Evolutionary conservation across 73 alveolate species (phyloP).

Genomic region (Blepharisma stoltei): DNA sequence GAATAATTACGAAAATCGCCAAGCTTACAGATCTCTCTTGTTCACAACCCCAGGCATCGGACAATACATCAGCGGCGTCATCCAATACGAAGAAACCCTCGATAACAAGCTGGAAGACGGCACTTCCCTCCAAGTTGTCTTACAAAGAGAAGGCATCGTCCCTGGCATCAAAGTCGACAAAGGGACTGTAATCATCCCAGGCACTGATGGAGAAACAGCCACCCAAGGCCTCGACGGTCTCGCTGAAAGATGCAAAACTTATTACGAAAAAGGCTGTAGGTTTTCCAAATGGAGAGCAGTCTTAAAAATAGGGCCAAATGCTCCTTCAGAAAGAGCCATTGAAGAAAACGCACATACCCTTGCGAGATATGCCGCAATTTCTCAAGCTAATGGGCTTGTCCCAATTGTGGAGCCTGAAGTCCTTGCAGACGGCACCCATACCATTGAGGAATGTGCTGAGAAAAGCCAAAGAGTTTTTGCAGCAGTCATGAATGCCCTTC

Average conservation of each 20-base stretch:
- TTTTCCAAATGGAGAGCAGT: conserved; percentile 99
- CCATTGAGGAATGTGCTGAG: conserved; percentile 84
- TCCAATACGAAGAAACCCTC: conserved; percentile 93
- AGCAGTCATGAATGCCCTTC: conserved; percentile 79
- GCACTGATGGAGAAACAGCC: conserved; percentile 83
- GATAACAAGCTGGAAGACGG: conserved; percentile 87
- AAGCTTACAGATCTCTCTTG: conserved; percentile 88
- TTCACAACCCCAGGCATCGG: conserved; percentile 86
- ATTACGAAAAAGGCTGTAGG: conserved; percentile 88
- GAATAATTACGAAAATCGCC: conserved; percentile 87
- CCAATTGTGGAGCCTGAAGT: conserved; percentile 98
- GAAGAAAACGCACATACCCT: conserved; percentile 86
- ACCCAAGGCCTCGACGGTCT: conserved; percentile 71
- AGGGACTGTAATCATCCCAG: conserved; percentile 78
- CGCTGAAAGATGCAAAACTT: conserved; percentile 75
- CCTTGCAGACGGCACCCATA: conserved; percentile 91
- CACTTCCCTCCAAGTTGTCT: conserved; percentile 72
- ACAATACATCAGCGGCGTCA: conserved; percentile 89
- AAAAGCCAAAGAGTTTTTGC: conserved; percentile 91
- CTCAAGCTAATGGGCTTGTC: conserved; percentile 94
- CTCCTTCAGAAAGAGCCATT: conserved; percentile 81
- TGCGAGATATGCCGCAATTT: conserved; percentile 94
- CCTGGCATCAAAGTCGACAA: conserved; percentile 97
- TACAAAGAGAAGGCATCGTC: conserved; percentile 75
- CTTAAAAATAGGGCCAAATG: conserved; percentile 62